Percentiles rank a stretch among this genome's conserved stretches.
phyloP scores from a whole-genome alignment of 1,284 basidiomycete genomes.

The Sporisorium iseilematis-ciliati region DNA sequence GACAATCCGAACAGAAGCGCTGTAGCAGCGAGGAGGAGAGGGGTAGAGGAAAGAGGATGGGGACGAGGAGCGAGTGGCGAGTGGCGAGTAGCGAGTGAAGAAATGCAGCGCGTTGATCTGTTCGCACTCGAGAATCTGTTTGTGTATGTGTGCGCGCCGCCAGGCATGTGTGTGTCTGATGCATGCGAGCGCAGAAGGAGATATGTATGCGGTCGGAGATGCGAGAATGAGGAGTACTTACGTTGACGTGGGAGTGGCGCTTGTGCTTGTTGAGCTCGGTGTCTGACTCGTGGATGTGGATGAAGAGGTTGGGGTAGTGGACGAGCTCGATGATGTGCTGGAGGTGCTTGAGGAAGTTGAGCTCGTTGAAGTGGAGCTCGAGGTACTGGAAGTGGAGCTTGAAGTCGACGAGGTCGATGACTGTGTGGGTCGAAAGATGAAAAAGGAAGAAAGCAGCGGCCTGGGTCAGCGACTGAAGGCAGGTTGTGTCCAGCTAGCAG shows the following conservation, averaged over 20 bases:
- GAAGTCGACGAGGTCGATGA: conserved; percentile 19
- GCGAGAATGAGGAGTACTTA: conserved; percentile 27
- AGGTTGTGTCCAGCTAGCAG: neutral
- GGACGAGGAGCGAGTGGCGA: neutral
- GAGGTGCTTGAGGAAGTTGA: conserved; percentile 16
- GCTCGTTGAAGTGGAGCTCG: conserved; percentile 23
- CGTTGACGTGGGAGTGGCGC: conserved; percentile 34
- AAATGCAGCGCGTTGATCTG: conserved; percentile 2
- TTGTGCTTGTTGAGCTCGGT: conserved; percentile 32
- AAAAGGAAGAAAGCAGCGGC: neutral
- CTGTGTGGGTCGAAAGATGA: neutral
- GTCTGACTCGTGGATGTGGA: conserved; percentile 13
- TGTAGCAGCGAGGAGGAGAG: neutral
- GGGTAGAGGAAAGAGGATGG: neutral
- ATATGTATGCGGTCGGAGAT: neutral
- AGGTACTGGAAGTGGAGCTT: conserved; percentile 15
- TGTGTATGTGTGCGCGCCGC: conserved; percentile 20
- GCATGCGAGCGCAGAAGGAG: conserved; percentile 21
- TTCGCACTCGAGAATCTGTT: neutral
- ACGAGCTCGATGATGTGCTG: conserved; percentile 5
- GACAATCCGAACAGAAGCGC: conserved; percentile 1
- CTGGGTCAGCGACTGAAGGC: neutral
- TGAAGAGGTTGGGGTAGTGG: conserved; percentile 13
- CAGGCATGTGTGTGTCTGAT: conserved; percentile 21
- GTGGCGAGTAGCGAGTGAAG: neutral